These are phyloP conservation scores for Rosa chinensis DNA, from an alignment of 306 rosid species.

Conservation along the genomic window DNA sequence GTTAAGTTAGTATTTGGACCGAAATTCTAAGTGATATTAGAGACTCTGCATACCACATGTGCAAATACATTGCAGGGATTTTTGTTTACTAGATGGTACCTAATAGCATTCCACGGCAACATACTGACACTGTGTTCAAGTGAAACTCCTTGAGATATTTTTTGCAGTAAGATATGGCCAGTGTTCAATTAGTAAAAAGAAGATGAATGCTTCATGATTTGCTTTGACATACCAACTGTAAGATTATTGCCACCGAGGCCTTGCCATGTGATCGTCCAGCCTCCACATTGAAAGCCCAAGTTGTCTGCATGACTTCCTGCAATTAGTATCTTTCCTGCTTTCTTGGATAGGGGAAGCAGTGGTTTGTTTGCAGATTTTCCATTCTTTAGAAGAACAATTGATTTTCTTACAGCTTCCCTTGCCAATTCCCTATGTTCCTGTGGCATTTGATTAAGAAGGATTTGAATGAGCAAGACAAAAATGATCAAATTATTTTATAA, in stretches of 20 bases:
- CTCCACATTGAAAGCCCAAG: constrained; percentile 93
- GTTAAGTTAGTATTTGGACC: not conserved
- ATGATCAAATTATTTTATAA: constrained; percentile 10
- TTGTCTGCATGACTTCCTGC: constrained; percentile 91
- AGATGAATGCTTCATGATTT: not conserved
- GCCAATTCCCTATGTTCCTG: constrained; percentile 95
- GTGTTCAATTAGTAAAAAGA: not conserved
- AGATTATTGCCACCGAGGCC: constrained; percentile 72
- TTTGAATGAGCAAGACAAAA: not conserved
- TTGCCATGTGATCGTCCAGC: constrained; percentile 98
- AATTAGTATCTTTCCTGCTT: constrained; percentile 65
- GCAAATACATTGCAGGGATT: not conserved
- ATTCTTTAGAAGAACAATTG: constrained; percentile 82
- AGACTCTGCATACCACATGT: not conserved
- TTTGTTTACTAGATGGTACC: not conserved
- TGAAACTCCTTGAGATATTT: not conserved
- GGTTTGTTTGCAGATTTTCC: constrained; percentile 55
- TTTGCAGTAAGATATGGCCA: not conserved
- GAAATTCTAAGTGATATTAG: not conserved
- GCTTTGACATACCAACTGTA: constrained; percentile 56
- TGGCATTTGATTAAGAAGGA: not conserved
- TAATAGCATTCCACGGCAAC: not conserved
- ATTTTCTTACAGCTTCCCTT: constrained; percentile 90
- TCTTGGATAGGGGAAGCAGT: constrained; percentile 90
- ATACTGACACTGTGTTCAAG: not conserved